Percentiles rank a stretch among this genome's conserved stretches.
These are phyloP conservation scores for Marasmius fiardii DNA, from an alignment of 1,284 basidiomycete genomes.

Conservation along the genomic window DNA sequence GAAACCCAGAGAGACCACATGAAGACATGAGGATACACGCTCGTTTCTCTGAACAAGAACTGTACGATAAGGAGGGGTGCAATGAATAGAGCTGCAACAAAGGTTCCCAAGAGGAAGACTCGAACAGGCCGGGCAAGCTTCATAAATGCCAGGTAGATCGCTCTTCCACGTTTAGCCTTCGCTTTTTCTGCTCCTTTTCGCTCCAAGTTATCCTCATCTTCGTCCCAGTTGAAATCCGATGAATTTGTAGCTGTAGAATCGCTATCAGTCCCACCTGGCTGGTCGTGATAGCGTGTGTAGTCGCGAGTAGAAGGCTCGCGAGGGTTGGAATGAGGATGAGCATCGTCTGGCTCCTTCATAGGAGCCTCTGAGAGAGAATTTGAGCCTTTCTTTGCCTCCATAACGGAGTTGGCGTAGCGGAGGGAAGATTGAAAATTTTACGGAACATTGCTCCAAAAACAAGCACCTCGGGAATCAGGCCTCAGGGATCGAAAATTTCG, in stretches of 20 bases:
- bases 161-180: conserved; percentile 48
- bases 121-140: conserved; percentile 60
- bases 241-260: conserved; percentile 59
- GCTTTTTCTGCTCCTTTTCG: conserved; percentile 18
- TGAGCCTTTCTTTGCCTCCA: not conserved
- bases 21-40: conserved; percentile 52
- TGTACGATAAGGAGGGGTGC: conserved; percentile 67
- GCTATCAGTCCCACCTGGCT: too few species aligned
- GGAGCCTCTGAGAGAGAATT: not conserved
- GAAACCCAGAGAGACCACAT: conserved; percentile 74
- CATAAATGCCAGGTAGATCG: conserved; percentile 64
- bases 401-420: not conserved
- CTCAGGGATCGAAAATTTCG: not conserved
- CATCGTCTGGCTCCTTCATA: not conserved
- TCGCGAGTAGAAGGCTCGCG: conserved; percentile 1
- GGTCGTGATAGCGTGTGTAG: not conserved
- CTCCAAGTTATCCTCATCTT: conserved; percentile 38
- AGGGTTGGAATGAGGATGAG: not conserved
- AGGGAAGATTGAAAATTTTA: not conserved
- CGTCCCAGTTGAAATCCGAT: conserved; percentile 74
- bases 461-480: not conserved
- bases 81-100: conserved; percentile 64
- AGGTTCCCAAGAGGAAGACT: conserved; percentile 47
- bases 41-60: conserved; percentile 50
- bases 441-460: not conserved